Conservation (phyloP, 495 filamentous ascomycete genomes). For the Trichoderma parareesei region DNA sequence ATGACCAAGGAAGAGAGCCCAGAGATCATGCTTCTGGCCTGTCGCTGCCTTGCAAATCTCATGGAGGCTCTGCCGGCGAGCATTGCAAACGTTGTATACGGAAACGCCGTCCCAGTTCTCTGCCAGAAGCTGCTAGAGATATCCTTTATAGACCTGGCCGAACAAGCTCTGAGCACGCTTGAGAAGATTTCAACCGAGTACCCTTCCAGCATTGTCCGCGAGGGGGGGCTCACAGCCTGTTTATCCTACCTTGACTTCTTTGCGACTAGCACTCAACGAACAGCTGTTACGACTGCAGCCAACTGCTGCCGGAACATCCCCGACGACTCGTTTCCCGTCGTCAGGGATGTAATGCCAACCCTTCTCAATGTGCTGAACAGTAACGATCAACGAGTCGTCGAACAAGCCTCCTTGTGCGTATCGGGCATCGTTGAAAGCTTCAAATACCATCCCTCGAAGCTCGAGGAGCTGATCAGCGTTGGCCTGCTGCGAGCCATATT, state of each 20-base stretch:
- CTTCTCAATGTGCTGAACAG: constrained; percentile 81
- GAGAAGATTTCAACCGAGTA: constrained; percentile 98
- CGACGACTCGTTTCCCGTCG: constrained; percentile 80
- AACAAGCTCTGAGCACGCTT: constrained; percentile 91
- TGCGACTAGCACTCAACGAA: constrained; percentile 90
- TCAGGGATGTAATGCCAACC: constrained; percentile 92
- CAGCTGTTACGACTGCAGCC: constrained; percentile 91
- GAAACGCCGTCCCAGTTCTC: constrained; percentile 85
- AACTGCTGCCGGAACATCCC: constrained; percentile 97
- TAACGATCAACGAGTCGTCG: constrained; percentile 92
- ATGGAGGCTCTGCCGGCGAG: constrained; percentile 96
- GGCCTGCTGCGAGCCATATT: constrained; percentile 80
- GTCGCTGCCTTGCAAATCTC: constrained; percentile 90
- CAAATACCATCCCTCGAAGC: constrained; percentile 71
- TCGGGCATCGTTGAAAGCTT: constrained; percentile 97
- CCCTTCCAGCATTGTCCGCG: constrained; percentile 88
- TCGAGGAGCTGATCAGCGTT: constrained; percentile 85
- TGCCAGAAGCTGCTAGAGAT: constrained; percentile 93
- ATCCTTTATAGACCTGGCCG: constrained; percentile 91
- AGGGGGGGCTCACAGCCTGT: constrained; percentile 90
- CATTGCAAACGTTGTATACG: constrained; percentile 92
- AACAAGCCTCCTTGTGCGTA: constrained; percentile 92
- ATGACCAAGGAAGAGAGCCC: constrained; percentile 93
- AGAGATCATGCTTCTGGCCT: constrained; percentile 96
- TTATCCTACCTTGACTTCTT: constrained; percentile 96